Evolutionary conservation across 148 eudicot species (phyloP), one percentile per base, ranked within the genome.

Genomic region (Nyssa sinensis): DNA sequence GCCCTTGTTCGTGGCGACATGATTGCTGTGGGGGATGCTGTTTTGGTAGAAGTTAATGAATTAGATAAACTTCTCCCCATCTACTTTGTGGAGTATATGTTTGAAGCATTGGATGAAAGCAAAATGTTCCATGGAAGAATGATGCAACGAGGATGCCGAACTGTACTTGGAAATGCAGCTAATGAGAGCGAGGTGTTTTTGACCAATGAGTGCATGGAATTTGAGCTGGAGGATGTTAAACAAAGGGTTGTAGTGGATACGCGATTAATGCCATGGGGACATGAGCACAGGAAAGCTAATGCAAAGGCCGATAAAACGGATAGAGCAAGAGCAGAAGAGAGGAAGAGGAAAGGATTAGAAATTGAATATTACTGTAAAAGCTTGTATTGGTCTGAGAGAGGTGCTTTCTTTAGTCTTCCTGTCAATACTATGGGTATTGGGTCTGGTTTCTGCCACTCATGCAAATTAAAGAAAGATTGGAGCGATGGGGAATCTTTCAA

Each of bases 31-130:
- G 90, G 95, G 71, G 81, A 84, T 73, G 78, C 88, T 65, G 99
- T 95, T 34, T 72, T 85, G 29, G 79, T 95, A 70, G 96, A 89
- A 71, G 73, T 73, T 29, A 83, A 80, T 74, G 91, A 81, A 29
- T 65, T 81, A 23, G 88, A 82, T 11, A 88, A 80, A 51, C 62
- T 72, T 68, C 74, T 75, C 37, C 77, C 87, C 34, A 84, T 95
- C 17, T 92, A 86, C 86, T 87, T 85, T 75, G 87, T 95, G n/a
- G 99, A 95, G 76, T 95, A 89, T 75, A 85, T 95, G 98, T 93
- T 86, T 86, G 97, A 95, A 74, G 87, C 78, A 60, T 74, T 74
- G 11, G 81, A 83, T 78, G 90, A 86, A 2, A 85, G 62, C 60
- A 88, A 95, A 82, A 78, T 91, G 90, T 78, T 73, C 71, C 98